Evolutionary conservation across 1,139 yeast species (phyloP).

Genomic region (Ogataea hybrid): DNA sequence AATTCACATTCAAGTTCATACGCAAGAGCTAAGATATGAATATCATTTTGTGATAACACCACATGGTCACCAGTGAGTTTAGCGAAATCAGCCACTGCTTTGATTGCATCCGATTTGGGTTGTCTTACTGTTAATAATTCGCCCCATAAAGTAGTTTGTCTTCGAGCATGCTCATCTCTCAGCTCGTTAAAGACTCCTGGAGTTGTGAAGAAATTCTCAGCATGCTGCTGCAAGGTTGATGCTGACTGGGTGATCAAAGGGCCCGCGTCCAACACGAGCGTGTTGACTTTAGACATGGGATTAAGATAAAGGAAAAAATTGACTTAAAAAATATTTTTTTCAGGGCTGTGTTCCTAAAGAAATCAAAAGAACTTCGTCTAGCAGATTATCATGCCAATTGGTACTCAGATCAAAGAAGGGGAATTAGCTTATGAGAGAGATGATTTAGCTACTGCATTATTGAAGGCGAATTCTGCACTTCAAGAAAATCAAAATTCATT

Average conservation of each 20-base stretch:
- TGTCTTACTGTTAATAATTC: slow-evolving; percentile 64
- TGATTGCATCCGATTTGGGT: slow-evolving; percentile 65
- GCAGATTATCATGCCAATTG: slow-evolving; percentile 11
- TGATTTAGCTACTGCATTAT: slow-evolving; percentile 38
- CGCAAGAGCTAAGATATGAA: slow-evolving; percentile 87
- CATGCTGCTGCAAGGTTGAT: slow-evolving; percentile 68
- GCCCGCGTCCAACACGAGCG: slow-evolving; percentile 87
- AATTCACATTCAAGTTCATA: slow-evolving; percentile 79
- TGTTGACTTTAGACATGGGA: slow-evolving; percentile 39
- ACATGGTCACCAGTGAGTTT: slow-evolving; percentile 87
- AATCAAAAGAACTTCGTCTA: not conserved
- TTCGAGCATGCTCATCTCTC: slow-evolving; percentile 80
- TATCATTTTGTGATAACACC: slow-evolving; percentile 86
- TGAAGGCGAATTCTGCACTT: slow-evolving; percentile 34
- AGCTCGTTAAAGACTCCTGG: slow-evolving; percentile 90
- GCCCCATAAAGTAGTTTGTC: slow-evolving; percentile 76
- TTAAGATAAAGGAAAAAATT: not conserved
- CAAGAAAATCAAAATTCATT: slow-evolving; percentile 45
- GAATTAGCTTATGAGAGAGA: slow-evolving; percentile 36
- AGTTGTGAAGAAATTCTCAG: slow-evolving; percentile 73
- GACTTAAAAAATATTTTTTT: slow-evolving; percentile 1
- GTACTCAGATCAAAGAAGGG: slow-evolving; percentile 21
- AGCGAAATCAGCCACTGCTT: slow-evolving; percentile 72
- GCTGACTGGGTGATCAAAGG: slow-evolving; percentile 88
- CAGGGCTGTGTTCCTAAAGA: slow-evolving; percentile 4